Conservation (phyloP, 2,329 filamentous ascomycete genomes). For the Torrubiellomyces zombiae region DNA sequence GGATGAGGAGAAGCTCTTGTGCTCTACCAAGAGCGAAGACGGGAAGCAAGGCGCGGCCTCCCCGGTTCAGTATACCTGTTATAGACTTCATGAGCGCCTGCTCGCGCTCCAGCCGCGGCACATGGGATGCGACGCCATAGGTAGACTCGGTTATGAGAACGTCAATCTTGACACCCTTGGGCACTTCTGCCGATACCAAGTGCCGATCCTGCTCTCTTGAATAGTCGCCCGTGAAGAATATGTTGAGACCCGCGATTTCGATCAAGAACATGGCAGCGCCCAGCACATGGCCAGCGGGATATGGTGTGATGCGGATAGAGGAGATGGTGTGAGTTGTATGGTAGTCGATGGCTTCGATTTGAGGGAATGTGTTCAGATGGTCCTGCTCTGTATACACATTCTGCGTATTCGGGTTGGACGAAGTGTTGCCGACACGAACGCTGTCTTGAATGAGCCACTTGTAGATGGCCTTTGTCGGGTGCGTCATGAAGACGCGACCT, state of each 20-base stretch:
- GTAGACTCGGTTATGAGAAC: constrained; percentile 96
- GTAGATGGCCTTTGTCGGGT: constrained; percentile 98
- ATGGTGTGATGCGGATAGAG: constrained; percentile 90
- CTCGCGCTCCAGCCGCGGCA: constrained; percentile 79
- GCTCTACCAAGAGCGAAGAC: constrained; percentile 90
- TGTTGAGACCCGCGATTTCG: constrained; percentile 90
- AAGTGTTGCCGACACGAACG: constrained; percentile 67
- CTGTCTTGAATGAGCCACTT: constrained; percentile 99
- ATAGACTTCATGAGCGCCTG: constrained; percentile 91
- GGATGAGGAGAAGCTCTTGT: constrained; percentile 82
- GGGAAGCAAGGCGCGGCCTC: constrained; percentile 82
- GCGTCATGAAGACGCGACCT: constrained; percentile 95
- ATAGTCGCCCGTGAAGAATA: constrained; percentile 96
- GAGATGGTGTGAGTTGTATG: constrained; percentile 96
- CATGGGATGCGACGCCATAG: constrained; percentile 87
- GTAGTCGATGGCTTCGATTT: constrained; percentile 96
- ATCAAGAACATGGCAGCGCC: constrained; percentile 97
- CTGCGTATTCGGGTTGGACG: constrained; percentile 47
- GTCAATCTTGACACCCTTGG: constrained; percentile 78
- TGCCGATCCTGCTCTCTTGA: constrained; percentile 90
- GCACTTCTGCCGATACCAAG: constrained; percentile 83
- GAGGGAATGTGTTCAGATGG: constrained; percentile 79
- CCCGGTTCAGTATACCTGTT: constrained; percentile 76
- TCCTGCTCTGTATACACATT: constrained; percentile 90
- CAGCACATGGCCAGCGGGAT: constrained; percentile 92